These are phyloP conservation scores for Venturia oleaginea DNA, from an alignment of 2,329 filamentous ascomycete genomes.

Conservation along the genomic window DNA sequence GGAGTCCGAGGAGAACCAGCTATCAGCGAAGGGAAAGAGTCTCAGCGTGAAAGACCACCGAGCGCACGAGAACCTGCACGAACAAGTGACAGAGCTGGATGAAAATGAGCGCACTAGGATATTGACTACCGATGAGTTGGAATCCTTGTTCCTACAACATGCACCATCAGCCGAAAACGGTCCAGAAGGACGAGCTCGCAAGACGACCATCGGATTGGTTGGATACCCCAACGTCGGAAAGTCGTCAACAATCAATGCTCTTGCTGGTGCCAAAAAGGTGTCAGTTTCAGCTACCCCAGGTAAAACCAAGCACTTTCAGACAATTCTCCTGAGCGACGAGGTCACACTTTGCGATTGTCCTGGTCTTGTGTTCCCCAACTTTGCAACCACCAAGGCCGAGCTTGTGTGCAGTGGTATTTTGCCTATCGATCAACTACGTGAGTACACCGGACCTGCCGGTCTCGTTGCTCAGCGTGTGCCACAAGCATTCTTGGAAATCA, in stretches of 20 bases:
- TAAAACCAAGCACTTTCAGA: conserved; percentile 99
- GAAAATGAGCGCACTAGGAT: conserved; percentile 49
- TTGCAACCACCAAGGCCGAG: conserved; percentile 91
- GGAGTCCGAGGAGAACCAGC: conserved; percentile 28
- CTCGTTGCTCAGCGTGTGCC: conserved; percentile 82
- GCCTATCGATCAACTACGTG: conserved; percentile 91
- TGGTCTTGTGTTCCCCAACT: conserved; percentile 97
- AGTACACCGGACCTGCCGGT: conserved; percentile 78
- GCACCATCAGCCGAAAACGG: conserved; percentile 49
- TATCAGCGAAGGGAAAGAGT: conserved; percentile 23
- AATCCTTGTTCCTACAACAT: conserved; percentile 76
- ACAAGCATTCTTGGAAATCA: conserved; percentile 76
- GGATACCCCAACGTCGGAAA: conserved; percentile 99
- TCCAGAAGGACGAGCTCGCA: conserved; percentile 42
- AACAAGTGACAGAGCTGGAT: conserved; percentile 27
- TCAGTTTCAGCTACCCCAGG: conserved; percentile 95
- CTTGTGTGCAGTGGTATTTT: conserved; percentile 91
- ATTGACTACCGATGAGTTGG: conserved; percentile 84
- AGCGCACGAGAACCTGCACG: conserved; percentile 13
- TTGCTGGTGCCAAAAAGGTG: conserved; percentile 98
- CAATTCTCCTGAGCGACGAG: conserved; percentile 81
- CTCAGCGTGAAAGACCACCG: conserved; percentile 27
- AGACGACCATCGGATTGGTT: conserved; percentile 85
- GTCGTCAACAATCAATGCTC: conserved; percentile 96
- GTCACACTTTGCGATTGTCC: conserved; percentile 96